Evolutionary conservation across 108 stramenopile genomes (phyloP), one percentile per base, ranked within the genome.

Genomic region (Conticribra guillardii): DNA sequence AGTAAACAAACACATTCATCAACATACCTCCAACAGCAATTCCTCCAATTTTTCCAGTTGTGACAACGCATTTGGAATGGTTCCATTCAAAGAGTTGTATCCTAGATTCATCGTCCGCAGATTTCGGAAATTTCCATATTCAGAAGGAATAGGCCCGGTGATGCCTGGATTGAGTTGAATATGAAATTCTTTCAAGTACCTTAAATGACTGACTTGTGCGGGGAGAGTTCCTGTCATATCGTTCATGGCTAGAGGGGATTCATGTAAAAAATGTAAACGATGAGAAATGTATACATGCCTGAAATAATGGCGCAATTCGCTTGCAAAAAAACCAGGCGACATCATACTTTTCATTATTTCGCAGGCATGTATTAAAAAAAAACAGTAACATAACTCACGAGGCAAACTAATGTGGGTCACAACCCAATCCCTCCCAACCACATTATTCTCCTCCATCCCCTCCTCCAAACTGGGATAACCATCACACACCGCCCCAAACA

Each of bases 11-110:
- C 53, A 5, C 21, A 21, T 27, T 63, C n/a, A n/a, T n/a, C n/a
- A n/a, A 48, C 68, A 24, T 48, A 69, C 68, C 68, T 68, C 67
- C 50, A 76, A 67, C n/a, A 27, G 46, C 53, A 76, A 54, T 26
- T 37, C 5, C 18, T 67, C 5, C 46, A 79, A 34, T 16, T 54
- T 71, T 19, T 30, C 54, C 34, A 71, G 30, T 7, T 22, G 49
- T 2, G 78, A 52, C 27, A 79, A 53, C 8, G 58, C 54, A 19
- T 37, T 33, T 2, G 70, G 65, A 28, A 79, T 71, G 46, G 59
- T 61, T 32, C 78, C 78, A 14, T 28, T 53, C 16, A 71, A 53
- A 1, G 50, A 48, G 48, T 52, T 71, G 19, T 67, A 26, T 1
- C 52, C 33, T 15, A 79, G 29, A 19, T 45, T 48, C 62, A 75